A percentile compares a stretch with the other conserved stretches of the same genome.
These are phyloP conservation scores for Malus sieversii DNA, from an alignment of 306 rosid genomes.

Conservation along the genomic window DNA sequence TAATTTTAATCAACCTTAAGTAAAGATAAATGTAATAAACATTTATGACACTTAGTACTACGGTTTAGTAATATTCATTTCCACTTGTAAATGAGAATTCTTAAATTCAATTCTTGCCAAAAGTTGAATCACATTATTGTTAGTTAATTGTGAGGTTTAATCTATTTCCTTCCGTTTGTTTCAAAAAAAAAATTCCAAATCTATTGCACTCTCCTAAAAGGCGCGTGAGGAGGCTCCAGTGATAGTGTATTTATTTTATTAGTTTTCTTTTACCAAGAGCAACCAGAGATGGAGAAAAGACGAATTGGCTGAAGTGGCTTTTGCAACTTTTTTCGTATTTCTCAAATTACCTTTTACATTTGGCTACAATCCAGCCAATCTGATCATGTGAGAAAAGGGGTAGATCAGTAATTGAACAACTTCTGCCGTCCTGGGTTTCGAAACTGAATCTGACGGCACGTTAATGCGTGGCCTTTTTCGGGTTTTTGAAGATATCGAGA, in stretches of 20 bases:
- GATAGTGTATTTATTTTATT: constrained; percentile 3
- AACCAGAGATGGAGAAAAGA: constrained; percentile 37
- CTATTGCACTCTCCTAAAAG: constrained; percentile 6
- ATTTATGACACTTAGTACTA: no score
- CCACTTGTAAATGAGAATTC: no score
- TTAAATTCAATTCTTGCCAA: fast-evolving
- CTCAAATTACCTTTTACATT: constrained; percentile 8
- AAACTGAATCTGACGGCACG: constrained; percentile 75
- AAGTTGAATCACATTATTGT: no score
- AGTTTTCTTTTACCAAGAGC: constrained; percentile 38
- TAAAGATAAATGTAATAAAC: no score
- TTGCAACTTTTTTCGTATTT: background rate
- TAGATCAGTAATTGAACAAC: constrained; percentile 22
- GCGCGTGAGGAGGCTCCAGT: constrained; percentile 23
- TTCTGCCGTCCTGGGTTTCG: constrained; percentile 48
- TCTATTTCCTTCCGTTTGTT: fast-evolving
- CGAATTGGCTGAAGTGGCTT: constrained; percentile 31
- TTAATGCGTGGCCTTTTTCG: constrained; percentile 51
- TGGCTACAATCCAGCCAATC: background rate
- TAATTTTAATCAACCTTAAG: no score
- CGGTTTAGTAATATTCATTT: no score
- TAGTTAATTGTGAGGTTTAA: fast-evolving
- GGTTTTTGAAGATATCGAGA: constrained; percentile 47
- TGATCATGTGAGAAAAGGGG: background rate
- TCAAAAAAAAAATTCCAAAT: no score